phyloP scores from a whole-genome alignment of 176 grass and related monocot species.

The Triticum aestivum region DNA sequence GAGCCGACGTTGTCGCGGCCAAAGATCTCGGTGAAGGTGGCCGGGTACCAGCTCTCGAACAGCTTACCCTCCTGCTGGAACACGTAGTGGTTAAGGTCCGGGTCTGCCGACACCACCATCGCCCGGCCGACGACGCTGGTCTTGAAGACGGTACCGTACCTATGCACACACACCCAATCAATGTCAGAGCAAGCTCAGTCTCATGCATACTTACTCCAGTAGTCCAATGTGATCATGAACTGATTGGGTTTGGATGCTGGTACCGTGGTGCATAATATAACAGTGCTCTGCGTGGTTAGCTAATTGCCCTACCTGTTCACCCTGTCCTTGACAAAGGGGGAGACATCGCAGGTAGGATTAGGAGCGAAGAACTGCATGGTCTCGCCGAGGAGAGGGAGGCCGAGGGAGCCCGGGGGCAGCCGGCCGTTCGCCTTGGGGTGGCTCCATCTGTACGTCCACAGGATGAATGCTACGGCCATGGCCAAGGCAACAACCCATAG shows the following conservation, averaged over 20 bases:
- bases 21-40: constrained; percentile 80
- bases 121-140: constrained; percentile 64
- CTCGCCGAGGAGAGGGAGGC: constrained; percentile 62
- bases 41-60: constrained; percentile 94
- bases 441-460: constrained; percentile 57
- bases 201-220: not conserved
- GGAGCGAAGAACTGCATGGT: constrained; percentile 62
- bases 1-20: constrained; percentile 70
- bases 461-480: constrained; percentile 20
- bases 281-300: too few species aligned
- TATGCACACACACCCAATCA: not conserved
- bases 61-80: constrained; percentile 85
- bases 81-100: constrained; percentile 62
- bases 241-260: not conserved
- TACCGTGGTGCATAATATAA: not conserved
- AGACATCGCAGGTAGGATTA: constrained; percentile 52
- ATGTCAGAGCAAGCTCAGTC: not conserved
- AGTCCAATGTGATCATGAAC: not conserved
- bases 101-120: constrained; percentile 64
- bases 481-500: constrained; percentile 24
- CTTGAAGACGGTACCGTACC: constrained; percentile 57
- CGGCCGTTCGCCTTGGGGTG: constrained; percentile 43
- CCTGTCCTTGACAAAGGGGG: constrained; percentile 61
- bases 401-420: constrained; percentile 69
- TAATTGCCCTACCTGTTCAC: constrained; percentile 32